Base-by-base conservation (phyloP, 1,284 basidiomycete species). In the Rhodotorula sp. region DNA sequence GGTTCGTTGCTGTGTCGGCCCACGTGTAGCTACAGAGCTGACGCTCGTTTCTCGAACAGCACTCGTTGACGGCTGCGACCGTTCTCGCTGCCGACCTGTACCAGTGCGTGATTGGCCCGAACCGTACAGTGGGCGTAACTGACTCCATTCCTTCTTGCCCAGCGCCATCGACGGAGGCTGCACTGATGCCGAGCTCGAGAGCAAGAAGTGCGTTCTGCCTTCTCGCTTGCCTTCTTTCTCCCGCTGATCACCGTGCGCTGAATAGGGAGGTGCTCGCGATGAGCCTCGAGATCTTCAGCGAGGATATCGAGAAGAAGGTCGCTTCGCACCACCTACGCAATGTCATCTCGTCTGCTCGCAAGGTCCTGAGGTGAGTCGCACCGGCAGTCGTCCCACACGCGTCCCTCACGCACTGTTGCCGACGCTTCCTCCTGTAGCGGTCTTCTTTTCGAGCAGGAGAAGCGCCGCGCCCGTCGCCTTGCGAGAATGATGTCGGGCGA, bases 11-110 rank as follows among this genome's bases (percentile, higher is more conserved):
- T 26, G 52, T 48, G 28, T 26, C 46, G 31, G 5, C 9, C 20
- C 10, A 22, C 5, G 4, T 18, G 26, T 13, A 26, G 4, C 16
- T 26, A 24, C 26, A 8, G 15, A 15, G 40, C 40, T 18, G 40
- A 44, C 16, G 11, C 9, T 5, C 18, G 22, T 15, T 24, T 26
- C 7, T 20, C 10, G 16, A 10, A 9, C 59, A 60, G 59, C 56
- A 59, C 28, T 44, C 59, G 7, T 40, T 68, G 3, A 46, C 64
- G 30, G 66, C 70, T 9, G 62, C 70, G 15, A 65, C 65, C 60
- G 70, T 71, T n/a, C 70, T 71, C 28, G 59, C 61, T 5, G 70
- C 70, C 26, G 70, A 68, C 53, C 60, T 71, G 24, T 71, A 61
- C 50, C 70, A 71, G 66, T 67, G 40, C 40, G 40, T 44, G 40